These are phyloP conservation scores for Phlebiopsis gigantea DNA, from an alignment of 768 basidiomycete genomes.

Conservation along the genomic window DNA sequence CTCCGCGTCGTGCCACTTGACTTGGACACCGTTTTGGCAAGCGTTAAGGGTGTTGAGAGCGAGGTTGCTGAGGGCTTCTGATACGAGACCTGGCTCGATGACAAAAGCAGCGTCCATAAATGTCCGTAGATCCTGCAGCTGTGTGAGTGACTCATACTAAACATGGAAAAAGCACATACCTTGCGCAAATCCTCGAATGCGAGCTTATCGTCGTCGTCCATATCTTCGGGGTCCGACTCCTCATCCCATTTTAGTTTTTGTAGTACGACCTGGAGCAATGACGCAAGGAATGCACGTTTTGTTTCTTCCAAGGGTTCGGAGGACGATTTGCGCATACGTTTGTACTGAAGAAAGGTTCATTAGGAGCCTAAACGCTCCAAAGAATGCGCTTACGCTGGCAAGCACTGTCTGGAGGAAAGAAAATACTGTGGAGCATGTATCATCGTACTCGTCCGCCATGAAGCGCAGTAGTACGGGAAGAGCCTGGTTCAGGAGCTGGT, in stretches of 20 bases:
- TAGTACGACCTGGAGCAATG: conserved; percentile 73
- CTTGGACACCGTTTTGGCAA: conserved; percentile 52
- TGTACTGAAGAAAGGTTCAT: conserved; percentile 59
- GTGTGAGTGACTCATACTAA: neutral
- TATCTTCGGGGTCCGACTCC: conserved; percentile 72
- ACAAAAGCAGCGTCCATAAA: conserved; percentile 84
- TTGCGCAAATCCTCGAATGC: conserved; percentile 85
- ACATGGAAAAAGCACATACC: conserved; percentile 34
- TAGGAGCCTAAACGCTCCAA: neutral
- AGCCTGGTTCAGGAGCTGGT: conserved; percentile 54
- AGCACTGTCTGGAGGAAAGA: conserved; percentile 75
- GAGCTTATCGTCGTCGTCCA: conserved; percentile 82
- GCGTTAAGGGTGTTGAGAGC: conserved; percentile 71
- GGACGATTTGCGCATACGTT: conserved; percentile 60
- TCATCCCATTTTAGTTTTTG: conserved; percentile 90
- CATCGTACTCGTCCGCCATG: conserved; percentile 86
- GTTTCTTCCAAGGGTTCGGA: conserved; percentile 56
- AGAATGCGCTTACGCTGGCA: conserved; percentile 50
- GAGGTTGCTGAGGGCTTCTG: conserved; percentile 65
- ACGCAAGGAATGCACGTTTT: conserved; percentile 71
- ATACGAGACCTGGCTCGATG: conserved; percentile 84
- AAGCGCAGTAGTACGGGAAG: conserved; percentile 84
- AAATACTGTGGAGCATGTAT: conserved; percentile 82
- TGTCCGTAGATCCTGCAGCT: conserved; percentile 67
- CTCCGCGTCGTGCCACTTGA: conserved; percentile 93